These are phyloP conservation scores for Conoideocrella luteorostrata DNA, from an alignment of 2,329 filamentous ascomycete species.

Conservation along the genomic window DNA sequence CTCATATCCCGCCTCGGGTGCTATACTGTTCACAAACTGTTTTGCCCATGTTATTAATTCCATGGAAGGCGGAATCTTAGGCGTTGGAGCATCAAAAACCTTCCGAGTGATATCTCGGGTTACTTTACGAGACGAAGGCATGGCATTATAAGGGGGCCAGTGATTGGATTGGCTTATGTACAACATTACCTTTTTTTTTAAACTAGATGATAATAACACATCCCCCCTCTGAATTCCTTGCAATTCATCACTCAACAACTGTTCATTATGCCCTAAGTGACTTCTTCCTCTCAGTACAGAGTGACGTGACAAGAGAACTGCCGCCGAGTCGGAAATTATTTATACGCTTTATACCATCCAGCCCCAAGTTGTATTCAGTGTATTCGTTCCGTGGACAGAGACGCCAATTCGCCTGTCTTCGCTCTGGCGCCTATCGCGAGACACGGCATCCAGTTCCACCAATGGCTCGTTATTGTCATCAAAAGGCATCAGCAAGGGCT, in stretches of 20 bases:
- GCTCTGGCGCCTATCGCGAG: background rate
- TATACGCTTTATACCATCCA: conserved; percentile 12
- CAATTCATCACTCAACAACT: background rate
- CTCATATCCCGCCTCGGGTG: conserved; percentile 38
- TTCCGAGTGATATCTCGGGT: conserved; percentile 32
- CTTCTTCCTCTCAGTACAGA: too few species aligned
- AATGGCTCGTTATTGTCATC: background rate
- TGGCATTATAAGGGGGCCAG: conserved; percentile 34
- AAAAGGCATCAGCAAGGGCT: background rate
- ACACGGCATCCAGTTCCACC: conserved; percentile 2
- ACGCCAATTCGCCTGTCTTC: background rate
- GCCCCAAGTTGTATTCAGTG: conserved; percentile 14
- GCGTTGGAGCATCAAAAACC: conserved; percentile 48
- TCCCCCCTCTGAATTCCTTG: conserved; percentile 42
- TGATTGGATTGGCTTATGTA: conserved; percentile 28
- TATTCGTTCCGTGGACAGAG: conserved; percentile 11
- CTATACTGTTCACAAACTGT: conserved; percentile 27
- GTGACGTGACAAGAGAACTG: too few species aligned
- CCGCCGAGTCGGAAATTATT: too few species aligned
- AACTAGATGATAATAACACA: conserved; percentile 47
- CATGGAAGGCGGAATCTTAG: conserved; percentile 37
- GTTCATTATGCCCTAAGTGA: background rate
- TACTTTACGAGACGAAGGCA: conserved; percentile 41
- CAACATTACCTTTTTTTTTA: conserved; percentile 28
- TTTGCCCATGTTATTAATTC: conserved; percentile 41